Evolutionary conservation across 2,329 filamentous ascomycete genomes (phyloP), one percentile per base, ranked within the genome.

Genomic region (Colletotrichum sp.): DNA sequence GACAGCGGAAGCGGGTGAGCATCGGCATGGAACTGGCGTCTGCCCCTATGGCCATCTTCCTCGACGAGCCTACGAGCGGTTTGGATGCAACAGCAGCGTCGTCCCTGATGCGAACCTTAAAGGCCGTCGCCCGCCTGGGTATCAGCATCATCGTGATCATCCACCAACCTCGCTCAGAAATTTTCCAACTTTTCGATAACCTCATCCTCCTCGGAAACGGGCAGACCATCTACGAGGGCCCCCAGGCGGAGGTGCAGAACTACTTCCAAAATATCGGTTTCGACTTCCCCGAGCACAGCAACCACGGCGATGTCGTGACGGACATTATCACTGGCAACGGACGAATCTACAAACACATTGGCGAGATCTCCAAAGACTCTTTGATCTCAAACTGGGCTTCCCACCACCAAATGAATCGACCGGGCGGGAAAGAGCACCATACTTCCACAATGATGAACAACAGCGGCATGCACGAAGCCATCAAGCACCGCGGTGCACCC

Each of bases 291-390:
- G 75, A 81, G 18, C 84, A 88, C 72, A 85, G 85, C 60, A 93
- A 93, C 77, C 87, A 87, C 8, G 91, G 89, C 10, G 91, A 93
- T 77, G 85, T 90, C 2, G 86, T 92, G 28, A 91, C 91, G n/a
- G 91, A 93, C 69, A 92, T 92, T 77, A 89, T 92, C 78, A 90
- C 90, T 0, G 90, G 90, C 5, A 89, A 91, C 77, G 90, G 90
- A 1, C 83, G 86, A 16, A 80, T 84, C 15, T 91, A 92, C 81
- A 89, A 90, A 77, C 78, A 76, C 5, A 80, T 79, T 0, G 88
- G 87, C 6, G 87, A 90, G 52, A 85, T 88, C 32, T 87, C 86
- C 39, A 88, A 88, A 34, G 84, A 88, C n/a, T 79, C 84, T 10
- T 83, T 92, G 30, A 90, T 91, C 30, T 82, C 86, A 0, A 80